Base-by-base conservation (phyloP, 2,329 filamentous ascomycete species). In the Apiospora rasikravindrae region DNA sequence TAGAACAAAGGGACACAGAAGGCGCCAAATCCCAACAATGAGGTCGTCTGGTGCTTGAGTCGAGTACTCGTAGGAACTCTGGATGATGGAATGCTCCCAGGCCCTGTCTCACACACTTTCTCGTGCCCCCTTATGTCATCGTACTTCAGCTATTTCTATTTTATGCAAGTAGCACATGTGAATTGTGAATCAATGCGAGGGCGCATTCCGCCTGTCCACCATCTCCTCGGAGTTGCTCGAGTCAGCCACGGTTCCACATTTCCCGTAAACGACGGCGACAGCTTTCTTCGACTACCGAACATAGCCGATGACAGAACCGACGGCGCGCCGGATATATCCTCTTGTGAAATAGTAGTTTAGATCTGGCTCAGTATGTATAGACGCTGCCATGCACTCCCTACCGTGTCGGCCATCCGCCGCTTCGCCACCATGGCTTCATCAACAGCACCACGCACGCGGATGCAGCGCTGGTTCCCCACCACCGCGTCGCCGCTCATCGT, bases 401-500 rank as follows among this genome's bases (percentile, higher is more conserved):
- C 57, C 33, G 40, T 40, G 33, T 40, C 57, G 33, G 57, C 57
- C 57, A 22, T 40, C 8, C 57, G 57, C 57, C 57, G 57, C 57
- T 29, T n/a, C 19, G 19, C 57, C 22, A 64, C 57, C 8, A 64
- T 49, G 66, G 24, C 66, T 8, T 68, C 66, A 6, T 68, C 66
- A 26, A 45, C 66, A 11, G n/a, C 66, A 68, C 7, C 61, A n/a
- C 29, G 42, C 29, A 45, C 66, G 22, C 75, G 79, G 10, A 81
- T 78, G 78, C 75, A 75, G 72, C 73, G 73, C 33, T 81, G 80
- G 77, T 85, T 84, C 72, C 82, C 83, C 4, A 78, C 79, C 71
- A 81, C 80, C 24, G 73, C 77, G 7, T 74, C 76, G 29, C 84
- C 84, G 26, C 74, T 85, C 14, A 76, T 85, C 49, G 77, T 85